Conservation (phyloP, 176 grass and related monocot genomes). For the Cocos nucifera region DNA sequence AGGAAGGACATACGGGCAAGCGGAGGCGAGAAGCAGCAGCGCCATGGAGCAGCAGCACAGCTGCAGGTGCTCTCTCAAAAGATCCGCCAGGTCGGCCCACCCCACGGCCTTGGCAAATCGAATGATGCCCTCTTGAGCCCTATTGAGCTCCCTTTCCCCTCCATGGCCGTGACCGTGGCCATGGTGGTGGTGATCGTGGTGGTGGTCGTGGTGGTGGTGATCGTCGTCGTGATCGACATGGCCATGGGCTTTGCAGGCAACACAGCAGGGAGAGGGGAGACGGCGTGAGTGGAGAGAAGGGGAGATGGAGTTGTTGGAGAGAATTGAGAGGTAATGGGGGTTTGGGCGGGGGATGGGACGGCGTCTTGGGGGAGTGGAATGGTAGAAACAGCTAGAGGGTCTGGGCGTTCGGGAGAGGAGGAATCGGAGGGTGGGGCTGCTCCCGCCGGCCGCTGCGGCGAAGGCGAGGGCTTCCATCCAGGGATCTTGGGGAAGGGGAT, state of each 20-base stretch:
- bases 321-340: background rate
- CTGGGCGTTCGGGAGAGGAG: background rate
- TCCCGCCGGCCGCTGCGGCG: background rate
- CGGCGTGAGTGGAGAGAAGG: background rate
- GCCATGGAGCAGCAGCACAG: constrained; percentile 80
- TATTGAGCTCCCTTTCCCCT: constrained; percentile 11
- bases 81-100: constrained; percentile 60
- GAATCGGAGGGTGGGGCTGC: constrained; percentile 11
- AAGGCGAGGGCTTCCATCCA: no score
- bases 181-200: constrained; percentile 21
- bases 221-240: constrained; percentile 36
- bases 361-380: background rate
- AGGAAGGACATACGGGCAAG: constrained; percentile 41
- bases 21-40: constrained; percentile 65
- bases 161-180: background rate
- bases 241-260: constrained; percentile 12
- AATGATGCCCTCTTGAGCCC: constrained; percentile 40
- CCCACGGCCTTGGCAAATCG: constrained; percentile 62
- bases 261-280: constrained; percentile 4
- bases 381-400: background rate
- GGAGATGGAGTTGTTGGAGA: background rate
- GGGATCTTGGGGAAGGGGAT: no score
- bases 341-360: background rate
- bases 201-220: background rate
- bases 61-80: constrained; percentile 75